Percentiles rank a stretch among this genome's conserved stretches.
Conservation (phyloP, 2,329 filamentous ascomycete genomes). For the Phialocephala subalpina region DNA sequence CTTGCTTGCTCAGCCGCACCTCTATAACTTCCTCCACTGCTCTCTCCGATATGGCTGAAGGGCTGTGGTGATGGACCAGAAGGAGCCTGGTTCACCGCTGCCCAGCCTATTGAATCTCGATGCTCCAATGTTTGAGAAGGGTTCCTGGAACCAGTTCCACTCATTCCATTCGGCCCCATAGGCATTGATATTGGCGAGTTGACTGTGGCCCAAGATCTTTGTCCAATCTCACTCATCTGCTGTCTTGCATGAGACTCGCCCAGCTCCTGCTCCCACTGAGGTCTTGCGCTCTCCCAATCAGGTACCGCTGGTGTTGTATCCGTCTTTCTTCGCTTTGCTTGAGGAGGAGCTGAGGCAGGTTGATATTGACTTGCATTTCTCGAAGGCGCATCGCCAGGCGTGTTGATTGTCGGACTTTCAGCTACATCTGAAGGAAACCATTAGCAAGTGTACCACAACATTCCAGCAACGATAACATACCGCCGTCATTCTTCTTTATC, state of each 20-base stretch:
- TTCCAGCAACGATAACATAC: constrained; percentile 30
- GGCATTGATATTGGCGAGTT: constrained; percentile 30
- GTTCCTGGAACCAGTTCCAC: constrained; percentile 16
- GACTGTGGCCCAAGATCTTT: constrained; percentile 39
- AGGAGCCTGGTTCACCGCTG: constrained; percentile 34
- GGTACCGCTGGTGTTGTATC: constrained; percentile 35
- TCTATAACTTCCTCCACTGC: constrained; percentile 49
- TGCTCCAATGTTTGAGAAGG: constrained; percentile 18
- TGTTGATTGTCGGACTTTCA: constrained; percentile 30
- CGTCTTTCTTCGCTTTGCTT: constrained; percentile 37
- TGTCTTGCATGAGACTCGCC: constrained; percentile 35
- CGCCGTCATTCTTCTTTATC: constrained; percentile 44
- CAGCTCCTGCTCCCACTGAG: constrained; percentile 41
- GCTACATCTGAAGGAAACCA: constrained; percentile 17
- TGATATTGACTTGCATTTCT: constrained; percentile 22
- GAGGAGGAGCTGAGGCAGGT: constrained; percentile 20
- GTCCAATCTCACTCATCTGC: constrained; percentile 35
- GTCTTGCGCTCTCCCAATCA: constrained; percentile 40
- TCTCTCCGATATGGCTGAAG: constrained; percentile 42
- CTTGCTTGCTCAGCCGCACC: constrained; percentile 31
- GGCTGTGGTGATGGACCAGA: constrained; percentile 25
- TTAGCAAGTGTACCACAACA: neutral
- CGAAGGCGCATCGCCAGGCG: constrained; percentile 20
- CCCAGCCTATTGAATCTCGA: constrained; percentile 35
- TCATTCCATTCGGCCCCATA: constrained; percentile 28